Base-by-base conservation (phyloP, 2,329 filamentous ascomycete genomes). In the Cylindrodendrum hubeiense region DNA sequence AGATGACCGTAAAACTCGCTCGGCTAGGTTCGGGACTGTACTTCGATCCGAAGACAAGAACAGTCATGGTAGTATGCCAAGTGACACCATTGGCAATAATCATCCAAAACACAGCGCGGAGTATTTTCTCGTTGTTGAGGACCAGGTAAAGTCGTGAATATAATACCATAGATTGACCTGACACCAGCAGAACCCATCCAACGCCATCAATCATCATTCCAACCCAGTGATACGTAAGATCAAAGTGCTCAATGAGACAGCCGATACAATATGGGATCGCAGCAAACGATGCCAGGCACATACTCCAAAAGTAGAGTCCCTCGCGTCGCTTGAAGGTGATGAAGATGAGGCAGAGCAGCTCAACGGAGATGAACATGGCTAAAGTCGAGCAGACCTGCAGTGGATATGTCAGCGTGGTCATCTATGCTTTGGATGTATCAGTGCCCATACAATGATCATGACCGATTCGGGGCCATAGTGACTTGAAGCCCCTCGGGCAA, bases 61-160 rank as follows among this genome's bases (percentile, higher is more conserved):
- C 79, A 0, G 83, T 85, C 8, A 85, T 88, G 1, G 84, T 84
- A 0, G 86, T 75, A 68, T 89, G 85, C 10, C 89, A 76, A 8
- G 88, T 64, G 33, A 88, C 69, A 26, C 81, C 81, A 71, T 89
- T 84, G 66, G 80, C 72, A 55, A 89, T 81, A 60, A 91, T 90
- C 83, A 90, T 87, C 66, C 71, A 79, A 1, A 89, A 79, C 0
- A 87, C 83, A 6, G 81, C 79, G 3, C 80, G 81, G 1, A 90
- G 79, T 9, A 83, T 75, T 3, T 77, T 75, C 7, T 81, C 52
- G 80, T 87, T 84, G 19, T 82, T 82, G 3, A 87, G 79, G n/a
- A 90, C 82, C 3, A 91, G 80, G 71, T 90, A 87, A 0, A 90
- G 81, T 3, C 89, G 84, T 3, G 87, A 90, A 78, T 88, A 91